Percentiles rank a stretch among this genome's conserved stretches.
phyloP scores from a whole-genome alignment of 2,329 filamentous ascomycete genomes.

The Ascochyta lentis region DNA sequence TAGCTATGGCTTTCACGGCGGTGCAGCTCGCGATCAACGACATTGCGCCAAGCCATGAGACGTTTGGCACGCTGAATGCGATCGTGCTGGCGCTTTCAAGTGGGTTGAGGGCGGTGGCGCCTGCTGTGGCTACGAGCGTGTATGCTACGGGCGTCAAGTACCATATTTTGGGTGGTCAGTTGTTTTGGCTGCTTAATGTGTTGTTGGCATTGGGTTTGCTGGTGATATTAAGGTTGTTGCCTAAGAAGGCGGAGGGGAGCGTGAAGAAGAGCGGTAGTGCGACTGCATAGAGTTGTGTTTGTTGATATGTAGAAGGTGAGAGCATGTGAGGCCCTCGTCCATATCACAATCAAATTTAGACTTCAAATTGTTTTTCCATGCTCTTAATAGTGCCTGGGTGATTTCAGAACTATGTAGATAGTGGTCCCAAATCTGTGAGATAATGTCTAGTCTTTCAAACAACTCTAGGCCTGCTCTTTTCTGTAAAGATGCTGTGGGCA shows the following conservation, averaged over 20 bases:
- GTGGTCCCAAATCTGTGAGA: too few species aligned
- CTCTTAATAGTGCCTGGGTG: too few species aligned
- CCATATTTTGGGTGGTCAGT: constrained; percentile 68
- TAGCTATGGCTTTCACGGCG: constrained; percentile 73
- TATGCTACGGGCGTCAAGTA: constrained; percentile 71
- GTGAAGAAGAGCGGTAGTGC: neutral
- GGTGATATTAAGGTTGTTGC: constrained; percentile 27
- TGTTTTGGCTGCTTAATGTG: constrained; percentile 68
- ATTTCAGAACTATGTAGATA: too few species aligned
- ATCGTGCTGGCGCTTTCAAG: constrained; percentile 68
- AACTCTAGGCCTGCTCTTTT: too few species aligned
- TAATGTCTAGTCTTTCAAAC: too few species aligned
- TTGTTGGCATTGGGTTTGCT: constrained; percentile 28
- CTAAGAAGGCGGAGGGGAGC: constrained; percentile 33
- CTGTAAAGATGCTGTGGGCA: too few species aligned
- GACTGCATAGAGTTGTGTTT: neutral
- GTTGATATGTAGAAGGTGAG: neutral
- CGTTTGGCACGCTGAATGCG: constrained; percentile 75
- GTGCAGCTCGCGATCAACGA: constrained; percentile 79
- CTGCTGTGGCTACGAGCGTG: constrained; percentile 69
- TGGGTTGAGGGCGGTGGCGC: constrained; percentile 69
- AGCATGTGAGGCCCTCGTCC: too few species aligned
- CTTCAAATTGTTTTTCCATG: too few species aligned
- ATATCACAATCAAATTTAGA: too few species aligned
- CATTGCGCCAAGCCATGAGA: constrained; percentile 67